phyloP scores from a whole-genome alignment of 2,329 filamentous ascomycete genomes.

The Aspergillus chevalieri region DNA sequence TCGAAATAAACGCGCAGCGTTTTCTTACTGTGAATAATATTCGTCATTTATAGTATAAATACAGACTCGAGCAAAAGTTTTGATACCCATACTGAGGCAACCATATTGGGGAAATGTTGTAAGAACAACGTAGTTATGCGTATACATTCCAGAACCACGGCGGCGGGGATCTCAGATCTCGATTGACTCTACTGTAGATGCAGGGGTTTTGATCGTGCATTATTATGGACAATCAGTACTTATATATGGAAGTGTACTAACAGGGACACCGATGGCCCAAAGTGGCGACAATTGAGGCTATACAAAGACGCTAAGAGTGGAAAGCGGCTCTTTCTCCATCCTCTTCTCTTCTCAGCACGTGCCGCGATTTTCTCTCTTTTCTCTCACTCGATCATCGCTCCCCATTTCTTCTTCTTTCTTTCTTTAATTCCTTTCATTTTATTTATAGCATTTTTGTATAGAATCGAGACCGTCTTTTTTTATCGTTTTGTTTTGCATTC shows the following conservation, averaged over 20 bases:
- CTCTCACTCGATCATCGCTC: not conserved
- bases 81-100: not conserved
- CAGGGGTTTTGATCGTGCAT: too few relatives aligned
- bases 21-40: conserved; percentile 11
- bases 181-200: not conserved
- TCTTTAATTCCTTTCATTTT: conserved; percentile 8
- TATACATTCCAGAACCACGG: conserved; percentile 1
- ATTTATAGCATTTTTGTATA: conserved; percentile 3
- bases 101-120: not conserved
- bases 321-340: conserved; percentile 1
- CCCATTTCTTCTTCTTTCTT: not conserved
- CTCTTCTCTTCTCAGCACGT: not conserved
- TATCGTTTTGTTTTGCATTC: conserved; percentile 4
- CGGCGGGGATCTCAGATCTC: not conserved
- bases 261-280: not conserved
- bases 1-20: conserved; percentile 32
- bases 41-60: conserved; percentile 7
- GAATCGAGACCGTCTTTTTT: not conserved
- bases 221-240: too few relatives aligned
- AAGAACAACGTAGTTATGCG: not conserved
- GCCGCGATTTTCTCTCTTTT: conserved; percentile 3
- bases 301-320: not conserved
- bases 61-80: not conserved
- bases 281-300: conserved; percentile 2
- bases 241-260: too few relatives aligned